Base-by-base conservation (phyloP, 73 alveolate genomes). In the Paramecium bursaria region DNA sequence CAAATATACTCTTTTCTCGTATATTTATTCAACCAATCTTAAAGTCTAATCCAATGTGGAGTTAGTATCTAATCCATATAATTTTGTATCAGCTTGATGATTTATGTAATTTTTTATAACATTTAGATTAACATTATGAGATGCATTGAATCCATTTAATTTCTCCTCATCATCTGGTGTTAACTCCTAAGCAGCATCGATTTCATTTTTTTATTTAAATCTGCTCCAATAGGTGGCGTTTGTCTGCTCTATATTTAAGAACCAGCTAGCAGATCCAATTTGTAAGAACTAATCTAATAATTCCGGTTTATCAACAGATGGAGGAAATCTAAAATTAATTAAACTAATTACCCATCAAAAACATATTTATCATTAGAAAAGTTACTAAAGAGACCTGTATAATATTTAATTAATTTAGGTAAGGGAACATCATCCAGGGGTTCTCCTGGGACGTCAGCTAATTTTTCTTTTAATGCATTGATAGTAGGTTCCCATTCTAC, bases 401-500 rank as follows among this genome's bases (percentile, higher is more conserved):
- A 67, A 42, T 67, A 67, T 35, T 67, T 67, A 7, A 67, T 42
- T 35, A 67, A 21, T 25, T 30, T 14, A 33, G 53, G 55, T 17
- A 67, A 42, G 33, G 89, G 51, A 4, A 79, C 42, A 26, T 79
- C 89, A 48, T 79, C 89, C n/a, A 79, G 48, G 14, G 77, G 77
- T 67, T 31, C 82, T 19, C 85, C 89, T 33, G 75, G 85, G 22
- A 50, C 88, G 10, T 73, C 55, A 9, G 74, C 77, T 14, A 79
- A 73, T 19, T 79, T 79, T 1, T 61, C 76, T 26, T 79, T 79
- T 9, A 79, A 55, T 21, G 17, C 26, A 31, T 23, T 21, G 1
- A 79, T 33, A 17, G 89, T 47, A 1, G 52, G n/a, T 79, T 79
- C 88, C 89, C 89, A 79, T 30, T 79, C 89, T 21, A 79, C 46